Base-by-base conservation (phyloP, 2,329 filamentous ascomycete species). In the Neocatenulostroma microsporum region DNA sequence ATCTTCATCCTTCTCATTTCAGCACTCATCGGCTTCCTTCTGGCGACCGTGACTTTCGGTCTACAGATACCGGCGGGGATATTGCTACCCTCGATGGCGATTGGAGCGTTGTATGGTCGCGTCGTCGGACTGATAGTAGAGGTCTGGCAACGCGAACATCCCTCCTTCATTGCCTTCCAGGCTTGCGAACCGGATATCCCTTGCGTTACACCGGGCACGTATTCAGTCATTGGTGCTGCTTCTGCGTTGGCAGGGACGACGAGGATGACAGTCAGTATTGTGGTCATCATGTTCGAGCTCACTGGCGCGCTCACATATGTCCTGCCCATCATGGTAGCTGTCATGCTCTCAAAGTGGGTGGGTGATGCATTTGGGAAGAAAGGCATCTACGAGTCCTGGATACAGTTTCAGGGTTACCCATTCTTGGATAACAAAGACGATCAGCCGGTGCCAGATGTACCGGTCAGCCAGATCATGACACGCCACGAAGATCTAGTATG, bases 211-310 rank as follows among this genome's bases (percentile, higher is more conserved):
- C 89, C 91, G 1, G 91, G 89, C 11, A 93, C 89, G 2, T 98
- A 98, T 57, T 91, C 91, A 45, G 94, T 98, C 52, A 83, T 98
- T 44, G 91, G 91, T 21, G 91, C 91, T 1, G 89, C 91, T 1
- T 88, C 91, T 3, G 86, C 89, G n/a, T 76, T 98, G 2, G 85
- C 84, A 5, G 91, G 91, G 31, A 86, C 93, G 23, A 96, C 89
- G 13, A 78, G 89, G 49, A 93, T 98, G 80, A 98, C 91, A 0
- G 87, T 95, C 9, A 95, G 88, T 10, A 95, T 98, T 48, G 89
- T 98, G 4, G 91, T 96, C 54, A 98, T 98, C 65, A 95, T 95
- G 83, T 98, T 98, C 56, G 91, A 98, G 67, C 79, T 98, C 38
- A 98, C 91, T 0, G 91, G 91, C 35, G 91, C 91, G 1, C 73